A percentile compares a stretch with the other conserved stretches of the same genome.
Evolutionary conservation across 306 rosid species (phyloP).

Genomic region (Hippophae rhamnoides): DNA sequence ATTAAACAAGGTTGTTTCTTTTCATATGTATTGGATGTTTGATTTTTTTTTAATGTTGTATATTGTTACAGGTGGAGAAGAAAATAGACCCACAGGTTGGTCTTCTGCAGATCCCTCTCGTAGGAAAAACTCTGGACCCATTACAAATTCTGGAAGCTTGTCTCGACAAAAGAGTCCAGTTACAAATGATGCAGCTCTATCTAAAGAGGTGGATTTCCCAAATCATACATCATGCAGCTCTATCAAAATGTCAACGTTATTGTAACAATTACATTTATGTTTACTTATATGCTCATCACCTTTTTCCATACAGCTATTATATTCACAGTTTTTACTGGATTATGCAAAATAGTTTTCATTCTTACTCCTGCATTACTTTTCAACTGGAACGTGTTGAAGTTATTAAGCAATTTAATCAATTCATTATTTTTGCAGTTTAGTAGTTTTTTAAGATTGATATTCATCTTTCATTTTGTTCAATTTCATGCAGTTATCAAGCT

Average conservation of each 20-base stretch:
- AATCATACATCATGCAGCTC: conserved; percentile 19
- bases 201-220: conserved; percentile 36
- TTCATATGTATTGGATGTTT: too few species aligned
- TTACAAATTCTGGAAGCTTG: conserved; percentile 44
- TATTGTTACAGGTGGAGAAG: conserved; percentile 61
- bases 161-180: conserved; percentile 66
- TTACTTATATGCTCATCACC: too few species aligned
- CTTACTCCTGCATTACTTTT: too few species aligned
- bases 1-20: too few species aligned
- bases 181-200: conserved; percentile 42
- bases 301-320: too few species aligned
- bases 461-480: neutral
- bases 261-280: too few species aligned
- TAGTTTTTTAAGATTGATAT: neutral
- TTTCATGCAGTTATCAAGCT: conserved; percentile 49
- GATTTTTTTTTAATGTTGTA: neutral
- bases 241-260: neutral
- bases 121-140: conserved; percentile 67
- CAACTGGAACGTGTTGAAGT: too few species aligned
- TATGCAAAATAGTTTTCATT: too few species aligned
- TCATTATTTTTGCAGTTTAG: neutral
- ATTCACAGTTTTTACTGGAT: too few species aligned
- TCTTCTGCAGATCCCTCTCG: conserved; percentile 65
- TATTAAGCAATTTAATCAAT: too few species aligned
- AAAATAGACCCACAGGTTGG: conserved; percentile 63